phyloP scores from a whole-genome alignment of 1,284 basidiomycete genomes.

The Sporisorium scitamineum region DNA sequence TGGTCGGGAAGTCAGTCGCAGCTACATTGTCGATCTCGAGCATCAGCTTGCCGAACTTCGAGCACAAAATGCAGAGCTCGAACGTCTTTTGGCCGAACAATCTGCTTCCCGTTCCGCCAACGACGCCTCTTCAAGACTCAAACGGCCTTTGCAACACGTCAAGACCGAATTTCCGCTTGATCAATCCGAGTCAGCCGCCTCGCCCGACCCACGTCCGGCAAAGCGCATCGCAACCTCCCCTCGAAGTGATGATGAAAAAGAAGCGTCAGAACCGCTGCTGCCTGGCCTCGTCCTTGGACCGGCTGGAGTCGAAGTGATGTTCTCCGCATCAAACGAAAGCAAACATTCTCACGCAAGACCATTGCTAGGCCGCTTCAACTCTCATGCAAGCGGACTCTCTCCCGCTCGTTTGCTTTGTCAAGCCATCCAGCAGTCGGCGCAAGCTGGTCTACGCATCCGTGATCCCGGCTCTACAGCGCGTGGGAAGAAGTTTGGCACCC shows the following conservation, averaged over 20 bases:
- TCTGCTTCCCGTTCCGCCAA: constrained; percentile 9
- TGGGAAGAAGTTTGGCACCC: constrained; percentile 11
- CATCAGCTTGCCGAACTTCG: constrained; percentile 41
- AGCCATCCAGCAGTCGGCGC: constrained; percentile 50
- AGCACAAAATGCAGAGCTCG: constrained; percentile 43
- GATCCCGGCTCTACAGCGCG: constrained; percentile 35
- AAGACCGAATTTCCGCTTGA: constrained; percentile 30
- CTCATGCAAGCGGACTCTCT: constrained; percentile 45
- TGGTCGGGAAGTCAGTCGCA: constrained; percentile 48
- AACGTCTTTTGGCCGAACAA: constrained; percentile 20
- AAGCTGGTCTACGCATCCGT: constrained; percentile 40
- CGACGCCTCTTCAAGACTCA: constrained; percentile 11
- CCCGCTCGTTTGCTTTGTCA: constrained; percentile 51
- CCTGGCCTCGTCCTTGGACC: constrained; percentile 39
- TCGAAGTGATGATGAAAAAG: constrained; percentile 5
- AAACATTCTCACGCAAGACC: constrained; percentile 8
- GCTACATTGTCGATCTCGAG: constrained; percentile 52
- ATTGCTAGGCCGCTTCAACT: constrained; percentile 34
- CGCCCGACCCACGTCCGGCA: constrained; percentile 18
- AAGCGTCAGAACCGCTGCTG: constrained; percentile 5
- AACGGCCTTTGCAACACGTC: constrained; percentile 41
- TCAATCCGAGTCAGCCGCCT: constrained; percentile 20
- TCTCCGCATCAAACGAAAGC: constrained; percentile 6
- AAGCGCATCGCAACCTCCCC: constrained; percentile 28
- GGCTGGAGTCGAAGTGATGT: constrained; percentile 25